Evolutionary conservation across 2,329 filamentous ascomycete genomes (phyloP).

Genomic region (Penicillium palitans): DNA sequence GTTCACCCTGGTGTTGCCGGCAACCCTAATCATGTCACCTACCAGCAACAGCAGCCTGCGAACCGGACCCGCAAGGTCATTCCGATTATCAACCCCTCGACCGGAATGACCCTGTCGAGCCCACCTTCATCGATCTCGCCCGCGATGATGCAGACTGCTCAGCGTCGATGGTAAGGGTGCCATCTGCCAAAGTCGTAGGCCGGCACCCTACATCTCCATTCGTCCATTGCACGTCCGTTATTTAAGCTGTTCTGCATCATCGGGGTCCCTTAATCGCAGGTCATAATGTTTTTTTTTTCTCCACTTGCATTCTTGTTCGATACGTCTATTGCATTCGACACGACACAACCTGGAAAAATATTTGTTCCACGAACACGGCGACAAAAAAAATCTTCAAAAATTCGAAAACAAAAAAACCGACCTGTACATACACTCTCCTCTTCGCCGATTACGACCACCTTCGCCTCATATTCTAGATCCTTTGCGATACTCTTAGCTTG

Average conservation of each 20-base stretch:
- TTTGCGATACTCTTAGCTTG: conserved; percentile 38
- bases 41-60: conserved; percentile 91
- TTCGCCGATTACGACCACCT: conserved; percentile 38
- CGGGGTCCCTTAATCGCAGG: conserved; percentile 37
- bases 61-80: conserved; percentile 92
- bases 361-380: conserved; percentile 30
- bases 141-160: conserved; percentile 58
- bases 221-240: conserved; percentile 35
- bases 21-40: conserved; percentile 69
- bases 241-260: conserved; percentile 39
- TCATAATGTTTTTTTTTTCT: conserved; percentile 34
- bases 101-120: conserved; percentile 83
- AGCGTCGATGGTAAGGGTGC: conserved; percentile 44
- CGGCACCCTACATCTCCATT: conserved; percentile 28
- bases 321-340: conserved; percentile 34
- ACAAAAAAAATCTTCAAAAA: conserved; percentile 31
- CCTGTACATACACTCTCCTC: conserved; percentile 36
- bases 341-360: conserved; percentile 31
- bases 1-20: conserved; percentile 69
- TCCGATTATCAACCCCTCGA: conserved; percentile 94
- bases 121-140: conserved; percentile 74
- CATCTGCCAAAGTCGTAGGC: conserved; percentile 25
- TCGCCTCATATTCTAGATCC: conserved; percentile 36
- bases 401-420: conserved; percentile 31
- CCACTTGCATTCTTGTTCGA: conserved; percentile 29